Conservation (phyloP, 2,329 filamentous ascomycete genomes). For the Alternaria consortialis region DNA sequence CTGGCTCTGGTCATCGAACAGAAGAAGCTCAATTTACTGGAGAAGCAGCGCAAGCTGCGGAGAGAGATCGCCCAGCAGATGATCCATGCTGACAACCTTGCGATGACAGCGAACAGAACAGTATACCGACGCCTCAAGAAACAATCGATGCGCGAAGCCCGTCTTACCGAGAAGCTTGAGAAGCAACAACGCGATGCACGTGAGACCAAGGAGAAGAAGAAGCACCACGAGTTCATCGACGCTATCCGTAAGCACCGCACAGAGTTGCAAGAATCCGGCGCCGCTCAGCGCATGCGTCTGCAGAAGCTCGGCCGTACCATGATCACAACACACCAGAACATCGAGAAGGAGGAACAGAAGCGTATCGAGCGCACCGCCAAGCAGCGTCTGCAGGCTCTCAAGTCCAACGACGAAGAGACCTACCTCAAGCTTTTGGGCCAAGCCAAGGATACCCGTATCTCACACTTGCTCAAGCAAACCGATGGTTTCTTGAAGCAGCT, state of each 20-base stretch:
- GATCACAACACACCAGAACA: slow-evolving; percentile 89
- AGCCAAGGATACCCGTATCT: slow-evolving; percentile 99
- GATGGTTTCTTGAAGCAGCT: slow-evolving; percentile 97
- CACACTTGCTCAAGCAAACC: slow-evolving; percentile 93
- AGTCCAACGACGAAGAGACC: slow-evolving; percentile 98
- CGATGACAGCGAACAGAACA: slow-evolving; percentile 94
- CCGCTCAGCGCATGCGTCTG: slow-evolving; percentile 74
- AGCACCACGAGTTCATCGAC: slow-evolving; percentile 89
- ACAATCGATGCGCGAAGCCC: slow-evolving; percentile 91
- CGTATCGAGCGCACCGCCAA: slow-evolving; percentile 97
- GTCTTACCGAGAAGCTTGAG: slow-evolving; percentile 98
- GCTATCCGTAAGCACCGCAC: slow-evolving; percentile 83
- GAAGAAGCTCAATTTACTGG: slow-evolving; percentile 87
- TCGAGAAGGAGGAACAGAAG: slow-evolving; percentile 99
- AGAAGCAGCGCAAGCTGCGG: slow-evolving; percentile 85
- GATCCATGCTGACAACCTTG: slow-evolving; percentile 93
- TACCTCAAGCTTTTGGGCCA: slow-evolving; percentile 98
- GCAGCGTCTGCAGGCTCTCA: slow-evolving; percentile 98
- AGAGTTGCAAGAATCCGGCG: slow-evolving; percentile 75
- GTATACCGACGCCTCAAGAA: slow-evolving; percentile 96
- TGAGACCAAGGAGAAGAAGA: slow-evolving; percentile 97
- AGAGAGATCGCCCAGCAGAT: slow-evolving; percentile 90
- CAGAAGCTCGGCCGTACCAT: slow-evolving; percentile 91
- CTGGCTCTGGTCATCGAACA: slow-evolving; percentile 92
- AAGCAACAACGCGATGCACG: slow-evolving; percentile 97